Percentiles rank a stretch among this genome's conserved stretches.
phyloP scores from a whole-genome alignment of 2,329 filamentous ascomycete genomes.

The Fusarium nygamai region DNA sequence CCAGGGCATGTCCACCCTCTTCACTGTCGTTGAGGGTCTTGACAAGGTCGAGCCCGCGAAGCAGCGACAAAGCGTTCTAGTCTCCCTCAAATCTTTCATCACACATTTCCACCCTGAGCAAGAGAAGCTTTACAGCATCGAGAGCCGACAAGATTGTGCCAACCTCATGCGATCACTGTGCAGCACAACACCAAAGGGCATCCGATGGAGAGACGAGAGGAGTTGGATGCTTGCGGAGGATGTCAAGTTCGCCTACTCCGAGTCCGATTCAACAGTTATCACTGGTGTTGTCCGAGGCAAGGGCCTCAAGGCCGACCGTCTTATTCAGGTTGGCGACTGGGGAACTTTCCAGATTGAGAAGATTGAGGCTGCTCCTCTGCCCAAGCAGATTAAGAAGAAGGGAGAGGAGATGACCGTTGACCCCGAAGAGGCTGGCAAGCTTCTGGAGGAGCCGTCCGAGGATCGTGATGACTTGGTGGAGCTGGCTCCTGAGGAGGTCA shows the following conservation, averaged over 20 bases:
- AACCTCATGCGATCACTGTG: constrained; percentile 93
- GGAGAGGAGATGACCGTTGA: constrained; percentile 77
- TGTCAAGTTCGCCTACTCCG: constrained; percentile 73
- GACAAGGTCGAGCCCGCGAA: constrained; percentile 83
- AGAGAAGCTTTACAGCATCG: constrained; percentile 89
- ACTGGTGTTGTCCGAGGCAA: constrained; percentile 89
- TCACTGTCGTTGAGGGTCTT: constrained; percentile 83
- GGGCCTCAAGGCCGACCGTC: constrained; percentile 86
- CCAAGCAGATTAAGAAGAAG: constrained; percentile 68
- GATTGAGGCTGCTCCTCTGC: constrained; percentile 80
- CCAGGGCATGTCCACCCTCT: constrained; percentile 93
- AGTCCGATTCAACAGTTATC: constrained; percentile 73
- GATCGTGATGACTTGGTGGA: constrained; percentile 86
- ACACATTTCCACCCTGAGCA: constrained; percentile 93
- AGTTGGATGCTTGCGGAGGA: constrained; percentile 96
- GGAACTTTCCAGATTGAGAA: constrained; percentile 92
- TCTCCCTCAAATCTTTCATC: constrained; percentile 90
- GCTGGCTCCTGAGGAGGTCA: constrained; percentile 85
- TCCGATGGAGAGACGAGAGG: constrained; percentile 94
- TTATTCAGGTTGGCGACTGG: constrained; percentile 93
- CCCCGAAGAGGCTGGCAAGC: constrained; percentile 65
- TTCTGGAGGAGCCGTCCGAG: constrained; percentile 76
- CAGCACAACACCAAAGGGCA: constrained; percentile 89
- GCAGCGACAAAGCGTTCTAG: constrained; percentile 77
- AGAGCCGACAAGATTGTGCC: constrained; percentile 88